Base-by-base conservation (phyloP, 495 filamentous ascomycete genomes). In the Trichoderma erinaceum region DNA sequence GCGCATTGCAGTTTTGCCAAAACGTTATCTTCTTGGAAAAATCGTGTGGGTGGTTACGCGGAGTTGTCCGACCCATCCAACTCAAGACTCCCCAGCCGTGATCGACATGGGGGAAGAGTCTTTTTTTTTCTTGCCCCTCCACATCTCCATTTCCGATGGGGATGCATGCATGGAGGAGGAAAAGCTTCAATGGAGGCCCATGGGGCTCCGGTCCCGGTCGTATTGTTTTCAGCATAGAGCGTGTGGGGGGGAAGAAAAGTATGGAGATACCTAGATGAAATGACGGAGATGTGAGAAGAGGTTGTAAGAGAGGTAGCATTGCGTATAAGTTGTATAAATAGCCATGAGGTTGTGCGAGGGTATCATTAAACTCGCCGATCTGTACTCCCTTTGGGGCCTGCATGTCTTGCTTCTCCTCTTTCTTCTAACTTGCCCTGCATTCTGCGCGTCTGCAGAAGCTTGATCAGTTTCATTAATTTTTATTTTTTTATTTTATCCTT, bases 21-120 rank as follows among this genome's bases (percentile, higher is more conserved):
- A 1, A 38, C 35, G 35, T 23, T 52, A 21, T 23, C 48, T 23
- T 4, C 21, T 21, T 1, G 4, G 5, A 12, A 32, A 61, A 16
- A 61, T 29, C 12, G 10, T 10, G 29, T 61, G 27, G 27, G 23
- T 23, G 56, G 6, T 13, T 29, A 32, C 25, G 56, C 56, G 56
- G 56, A 61, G 6, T 61, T 61, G 56, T 32, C 56, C 56, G 56
- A 61, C 56, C 56, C 56, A 23, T 61, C 56, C 56, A 52, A 52
- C 48, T 21, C 29, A 29, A 29, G 4, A 29, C 29, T 29, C n/a
- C 44, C 44, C 44, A 48, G 12, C n/a, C n/a, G n/a, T 61, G 56
- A 61, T 61, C 56, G 56, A 18, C 56, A 61, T 61, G 56, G 56
- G 56, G 56, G n/a, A 16, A 32, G 50, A 27, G 18, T 13, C n/a